These are phyloP conservation scores for Ambispora gerdemannii DNA, from an alignment of 192 early-diverging fungal species.

Conservation along the genomic window DNA sequence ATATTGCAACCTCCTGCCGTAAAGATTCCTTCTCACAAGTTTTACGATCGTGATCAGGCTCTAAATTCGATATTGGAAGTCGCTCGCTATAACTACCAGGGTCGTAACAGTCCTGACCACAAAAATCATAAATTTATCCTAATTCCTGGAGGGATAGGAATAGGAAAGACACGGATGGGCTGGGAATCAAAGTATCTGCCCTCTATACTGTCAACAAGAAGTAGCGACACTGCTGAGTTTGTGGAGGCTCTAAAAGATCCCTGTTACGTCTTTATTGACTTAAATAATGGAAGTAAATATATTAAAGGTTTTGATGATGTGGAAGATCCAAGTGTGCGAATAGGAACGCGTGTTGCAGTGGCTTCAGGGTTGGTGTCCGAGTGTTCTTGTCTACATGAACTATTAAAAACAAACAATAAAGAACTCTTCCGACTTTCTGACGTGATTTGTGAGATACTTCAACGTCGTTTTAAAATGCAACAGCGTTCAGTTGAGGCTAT, in stretches of 20 bases:
- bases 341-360: conserved; percentile 9
- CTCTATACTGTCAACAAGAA: not conserved
- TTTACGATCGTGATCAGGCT: conserved; percentile 17
- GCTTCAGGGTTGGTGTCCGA: conserved; percentile 17
- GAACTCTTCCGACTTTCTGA: conserved; percentile 8
- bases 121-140: conserved; percentile 21
- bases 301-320: conserved; percentile 14
- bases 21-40: conserved; percentile 11
- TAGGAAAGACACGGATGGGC: conserved; percentile 25
- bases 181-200: conserved; percentile 14
- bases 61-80: not conserved
- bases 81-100: not conserved
- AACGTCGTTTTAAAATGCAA: conserved; percentile 4
- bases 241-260: conserved; percentile 10
- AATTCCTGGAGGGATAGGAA: conserved; percentile 27
- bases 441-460: conserved; percentile 24
- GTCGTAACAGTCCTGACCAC: not conserved
- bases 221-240: conserved; percentile 11
- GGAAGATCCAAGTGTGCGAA: not conserved
- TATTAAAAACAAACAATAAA: not conserved
- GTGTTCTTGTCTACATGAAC: not conserved
- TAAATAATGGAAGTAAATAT: conserved; percentile 24
- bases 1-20: not conserved
- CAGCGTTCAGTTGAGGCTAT: conserved; percentile 17
- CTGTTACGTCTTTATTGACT: not conserved